Conservation (phyloP, 2,329 filamentous ascomycete genomes). For the Chrysoporthe austroafricana region DNA sequence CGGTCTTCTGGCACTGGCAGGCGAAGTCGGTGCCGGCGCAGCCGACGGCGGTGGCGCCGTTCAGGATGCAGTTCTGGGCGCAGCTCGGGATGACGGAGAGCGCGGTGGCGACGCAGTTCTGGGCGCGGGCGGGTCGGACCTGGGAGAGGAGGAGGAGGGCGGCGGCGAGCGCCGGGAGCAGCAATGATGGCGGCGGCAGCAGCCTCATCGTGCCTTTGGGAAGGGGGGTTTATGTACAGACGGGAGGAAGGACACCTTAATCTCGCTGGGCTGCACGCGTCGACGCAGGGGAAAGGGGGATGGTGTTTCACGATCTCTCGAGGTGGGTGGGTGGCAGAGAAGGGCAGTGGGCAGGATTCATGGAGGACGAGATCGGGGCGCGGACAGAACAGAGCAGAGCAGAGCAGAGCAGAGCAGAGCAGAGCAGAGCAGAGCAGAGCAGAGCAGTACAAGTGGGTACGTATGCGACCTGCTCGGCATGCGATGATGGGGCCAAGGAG, state of each 20-base stretch:
- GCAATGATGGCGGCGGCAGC: conserved; percentile 5
- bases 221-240: background rate
- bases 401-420: background rate
- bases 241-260: no score
- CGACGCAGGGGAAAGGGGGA: background rate
- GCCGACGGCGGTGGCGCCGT: conserved; percentile 36
- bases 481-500: background rate
- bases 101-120: conserved; percentile 35
- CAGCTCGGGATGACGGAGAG: conserved; percentile 37
- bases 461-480: background rate
- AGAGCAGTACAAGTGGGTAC: background rate
- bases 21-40: conserved; percentile 38
- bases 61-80: conserved; percentile 39
- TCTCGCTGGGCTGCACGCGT: background rate
- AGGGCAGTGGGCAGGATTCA: background rate
- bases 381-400: background rate
- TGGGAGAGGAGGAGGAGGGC: background rate
- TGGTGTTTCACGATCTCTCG: conserved; percentile 7
- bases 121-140: conserved; percentile 14
- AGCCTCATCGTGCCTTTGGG: conserved; percentile 18
- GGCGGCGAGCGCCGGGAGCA: background rate
- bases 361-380: background rate
- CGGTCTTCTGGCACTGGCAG: conserved; percentile 39
- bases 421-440: background rate
- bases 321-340: background rate